Conservation (phyloP, 805 yeast species). For the Pichia manshurica region DNA sequence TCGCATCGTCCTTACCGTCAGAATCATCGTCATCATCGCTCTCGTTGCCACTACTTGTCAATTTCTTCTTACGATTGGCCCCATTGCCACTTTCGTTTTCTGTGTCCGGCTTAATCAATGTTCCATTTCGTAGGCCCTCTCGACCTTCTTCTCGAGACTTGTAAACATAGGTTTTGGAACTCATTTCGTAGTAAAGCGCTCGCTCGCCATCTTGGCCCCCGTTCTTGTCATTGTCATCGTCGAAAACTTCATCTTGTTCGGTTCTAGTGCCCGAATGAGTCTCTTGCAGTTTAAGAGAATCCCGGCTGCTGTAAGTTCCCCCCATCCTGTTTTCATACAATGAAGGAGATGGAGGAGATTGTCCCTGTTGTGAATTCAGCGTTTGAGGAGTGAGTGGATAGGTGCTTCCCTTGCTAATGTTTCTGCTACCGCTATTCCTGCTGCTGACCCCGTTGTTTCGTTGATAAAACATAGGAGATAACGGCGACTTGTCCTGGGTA, state of each 20-base stretch:
- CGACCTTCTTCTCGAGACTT: background rate
- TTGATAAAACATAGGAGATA: background rate
- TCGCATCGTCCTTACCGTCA: background rate
- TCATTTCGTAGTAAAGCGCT: background rate
- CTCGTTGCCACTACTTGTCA: background rate
- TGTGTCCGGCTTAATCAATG: background rate
- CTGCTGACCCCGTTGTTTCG: background rate
- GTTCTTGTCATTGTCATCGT: background rate
- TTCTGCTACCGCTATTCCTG: background rate
- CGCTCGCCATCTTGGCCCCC: background rate
- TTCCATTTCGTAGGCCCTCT: background rate
- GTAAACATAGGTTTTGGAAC: conserved; percentile 1
- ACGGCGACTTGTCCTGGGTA: background rate
- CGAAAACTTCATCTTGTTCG: too few relatives aligned
- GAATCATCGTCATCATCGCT: background rate
- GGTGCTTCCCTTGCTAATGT: background rate
- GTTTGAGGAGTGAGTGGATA: conserved; percentile 9
- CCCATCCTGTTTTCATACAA: background rate
- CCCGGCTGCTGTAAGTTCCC: too few relatives aligned
- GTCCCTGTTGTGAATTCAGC: background rate
- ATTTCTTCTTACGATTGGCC: background rate
- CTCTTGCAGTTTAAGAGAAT: too few relatives aligned
- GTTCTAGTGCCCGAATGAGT: too few relatives aligned
- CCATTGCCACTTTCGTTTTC: background rate
- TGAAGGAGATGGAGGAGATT: background rate